phyloP scores from a whole-genome alignment of 2,329 filamentous ascomycete genomes.

The Clarireedia sp. region DNA sequence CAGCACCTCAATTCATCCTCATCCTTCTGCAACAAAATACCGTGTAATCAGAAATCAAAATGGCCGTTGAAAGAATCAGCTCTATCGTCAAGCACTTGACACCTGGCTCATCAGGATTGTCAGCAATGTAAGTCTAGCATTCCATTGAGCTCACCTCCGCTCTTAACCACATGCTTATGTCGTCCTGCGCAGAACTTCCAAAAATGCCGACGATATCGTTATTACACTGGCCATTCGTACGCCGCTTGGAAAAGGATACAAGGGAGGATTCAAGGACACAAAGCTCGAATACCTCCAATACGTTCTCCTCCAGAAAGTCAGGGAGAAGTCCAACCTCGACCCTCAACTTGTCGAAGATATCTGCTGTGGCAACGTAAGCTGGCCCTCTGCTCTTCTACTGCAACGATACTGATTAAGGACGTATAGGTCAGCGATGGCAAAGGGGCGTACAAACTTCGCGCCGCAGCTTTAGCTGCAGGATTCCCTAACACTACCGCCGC shows the following conservation, averaged over 20 bases:
- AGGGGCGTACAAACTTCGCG: slow-evolving; percentile 84
- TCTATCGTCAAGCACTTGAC: slow-evolving; percentile 83
- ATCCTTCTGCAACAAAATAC: not conserved
- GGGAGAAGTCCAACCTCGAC: slow-evolving; percentile 67
- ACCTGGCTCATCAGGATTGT: slow-evolving; percentile 62
- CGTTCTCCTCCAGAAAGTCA: slow-evolving; percentile 69
- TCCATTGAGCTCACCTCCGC: not conserved
- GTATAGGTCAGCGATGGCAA: slow-evolving; percentile 70
- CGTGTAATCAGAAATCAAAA: slow-evolving; percentile 33
- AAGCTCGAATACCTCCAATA: slow-evolving; percentile 80
- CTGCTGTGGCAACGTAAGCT: slow-evolving; percentile 77
- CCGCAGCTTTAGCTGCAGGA: slow-evolving; percentile 80
- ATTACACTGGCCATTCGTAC: slow-evolving; percentile 90
- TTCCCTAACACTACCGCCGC: slow-evolving; percentile 85
- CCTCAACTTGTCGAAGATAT: slow-evolving; percentile 81
- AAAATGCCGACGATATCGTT: slow-evolving; percentile 94
- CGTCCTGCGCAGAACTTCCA: slow-evolving; percentile 57
- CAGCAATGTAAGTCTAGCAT: slow-evolving; percentile 59
- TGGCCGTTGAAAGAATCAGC: slow-evolving; percentile 79
- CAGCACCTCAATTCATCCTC: not conserved
- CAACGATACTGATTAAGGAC: not conserved
- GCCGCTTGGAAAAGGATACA: slow-evolving; percentile 77
- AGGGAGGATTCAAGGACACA: slow-evolving; percentile 94
- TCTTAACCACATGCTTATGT: slow-evolving; percentile 21
- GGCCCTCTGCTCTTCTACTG: not conserved